phyloP scores from a whole-genome alignment of 163 green algal genomes.

The Coccomyxa subellipsoidea region DNA sequence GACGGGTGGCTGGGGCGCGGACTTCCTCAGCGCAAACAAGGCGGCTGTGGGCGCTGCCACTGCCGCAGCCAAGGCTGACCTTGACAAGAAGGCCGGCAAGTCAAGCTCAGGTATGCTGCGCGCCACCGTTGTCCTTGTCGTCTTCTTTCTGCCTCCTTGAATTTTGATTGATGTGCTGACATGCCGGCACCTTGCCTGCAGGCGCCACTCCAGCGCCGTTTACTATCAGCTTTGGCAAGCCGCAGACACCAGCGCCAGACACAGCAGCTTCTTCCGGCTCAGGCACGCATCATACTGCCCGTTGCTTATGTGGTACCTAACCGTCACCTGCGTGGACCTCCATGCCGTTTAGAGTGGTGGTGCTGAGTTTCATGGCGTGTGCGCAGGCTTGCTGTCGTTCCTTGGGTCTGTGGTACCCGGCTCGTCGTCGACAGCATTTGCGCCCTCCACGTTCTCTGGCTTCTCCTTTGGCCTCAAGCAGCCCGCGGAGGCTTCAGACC shows the following conservation, averaged over 20 bases:
- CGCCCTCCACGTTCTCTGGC: not conserved
- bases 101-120: not conserved
- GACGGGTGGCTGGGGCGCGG: not conserved
- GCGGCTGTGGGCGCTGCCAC: not conserved
- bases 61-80: slow-evolving; percentile 10
- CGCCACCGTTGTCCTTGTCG: not conserved
- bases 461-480: not conserved
- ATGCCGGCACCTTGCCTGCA: not conserved
- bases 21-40: not conserved
- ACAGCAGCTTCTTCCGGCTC: not conserved
- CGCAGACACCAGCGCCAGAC: not conserved
- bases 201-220: not conserved
- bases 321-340: no score
- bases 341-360: no score
- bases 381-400: not conserved
- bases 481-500: not conserved
- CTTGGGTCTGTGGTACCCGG: not conserved
- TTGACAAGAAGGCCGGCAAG: slow-evolving; percentile 3
- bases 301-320: not conserved
- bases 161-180: not conserved
- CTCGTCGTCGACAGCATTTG: not conserved
- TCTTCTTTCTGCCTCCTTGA: not conserved
- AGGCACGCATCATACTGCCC: not conserved
- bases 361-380: no score
- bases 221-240: not conserved